Percentiles rank a stretch among this genome's conserved stretches.
phyloP scores from a whole-genome alignment of 2,329 filamentous ascomycete genomes.

The Trichoderma asperellum region DNA sequence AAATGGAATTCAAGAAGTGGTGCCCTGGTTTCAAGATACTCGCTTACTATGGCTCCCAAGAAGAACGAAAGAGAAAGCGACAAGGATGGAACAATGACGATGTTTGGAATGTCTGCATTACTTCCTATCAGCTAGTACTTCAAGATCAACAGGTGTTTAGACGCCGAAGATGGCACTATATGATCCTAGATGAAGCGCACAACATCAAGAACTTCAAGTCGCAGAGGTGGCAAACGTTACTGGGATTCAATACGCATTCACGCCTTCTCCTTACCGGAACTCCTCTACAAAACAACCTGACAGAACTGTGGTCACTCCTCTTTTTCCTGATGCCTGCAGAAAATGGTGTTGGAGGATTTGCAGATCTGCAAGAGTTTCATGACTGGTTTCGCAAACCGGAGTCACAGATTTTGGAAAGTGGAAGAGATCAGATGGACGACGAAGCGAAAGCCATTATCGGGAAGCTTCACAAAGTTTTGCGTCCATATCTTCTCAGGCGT shows the following conservation, averaged over 20 bases:
- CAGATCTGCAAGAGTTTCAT: conserved; percentile 92
- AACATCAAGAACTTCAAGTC: conserved; percentile 99
- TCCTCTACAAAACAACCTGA: conserved; percentile 94
- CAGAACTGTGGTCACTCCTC: conserved; percentile 93
- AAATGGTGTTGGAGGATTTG: conserved; percentile 85
- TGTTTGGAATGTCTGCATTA: conserved; percentile 96
- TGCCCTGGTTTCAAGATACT: conserved; percentile 97
- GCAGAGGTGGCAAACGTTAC: conserved; percentile 91
- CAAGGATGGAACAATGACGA: conserved; percentile 93
- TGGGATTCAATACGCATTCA: conserved; percentile 89
- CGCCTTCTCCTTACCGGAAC: conserved; percentile 90
- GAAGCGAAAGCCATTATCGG: conserved; percentile 90
- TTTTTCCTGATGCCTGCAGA: conserved; percentile 96
- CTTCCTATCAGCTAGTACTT: conserved; percentile 93
- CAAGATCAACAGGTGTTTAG: conserved; percentile 95
- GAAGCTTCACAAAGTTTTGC: conserved; percentile 90
- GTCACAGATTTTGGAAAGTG: conserved; percentile 93
- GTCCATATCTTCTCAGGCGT: conserved; percentile 87
- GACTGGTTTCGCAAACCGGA: conserved; percentile 95
- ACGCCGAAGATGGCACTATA: conserved; percentile 91
- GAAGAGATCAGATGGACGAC: conserved; percentile 89
- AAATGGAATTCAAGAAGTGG: conserved; percentile 99
- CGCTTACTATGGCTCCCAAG: conserved; percentile 92
- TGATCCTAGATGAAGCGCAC: conserved; percentile 97
- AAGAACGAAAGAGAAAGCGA: conserved; percentile 89